A percentile compares a stretch with the other conserved stretches of the same genome.
Evolutionary conservation across 768 basidiomycete genomes (phyloP).

Genomic region (Coprinellus micaceus): DNA sequence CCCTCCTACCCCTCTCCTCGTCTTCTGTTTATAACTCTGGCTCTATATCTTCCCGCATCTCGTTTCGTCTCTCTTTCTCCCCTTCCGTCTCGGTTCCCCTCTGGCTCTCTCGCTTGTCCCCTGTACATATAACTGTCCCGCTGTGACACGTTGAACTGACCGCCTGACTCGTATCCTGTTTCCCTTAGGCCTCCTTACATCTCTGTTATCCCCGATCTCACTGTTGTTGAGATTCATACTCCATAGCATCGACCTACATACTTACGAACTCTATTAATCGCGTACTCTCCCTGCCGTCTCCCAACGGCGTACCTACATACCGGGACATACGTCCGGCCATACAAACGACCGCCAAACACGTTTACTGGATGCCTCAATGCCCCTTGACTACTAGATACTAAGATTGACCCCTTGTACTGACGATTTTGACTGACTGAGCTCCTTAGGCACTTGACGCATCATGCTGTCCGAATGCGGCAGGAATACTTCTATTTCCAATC

Average conservation of each 20-base stretch:
- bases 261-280: not conserved
- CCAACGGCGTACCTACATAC: not conserved
- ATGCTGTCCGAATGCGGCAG: too few species aligned
- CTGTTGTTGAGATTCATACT: not conserved
- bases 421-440: too few species aligned
- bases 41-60: constrained; percentile 2
- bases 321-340: too few species aligned
- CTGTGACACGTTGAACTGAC: too few species aligned
- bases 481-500: too few species aligned
- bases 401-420: too few species aligned
- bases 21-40: not conserved
- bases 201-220: not conserved
- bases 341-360: too few species aligned
- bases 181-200: not conserved
- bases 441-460: too few species aligned
- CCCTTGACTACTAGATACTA: too few species aligned
- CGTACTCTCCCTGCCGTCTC: not conserved
- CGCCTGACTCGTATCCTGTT: not conserved
- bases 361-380: too few species aligned
- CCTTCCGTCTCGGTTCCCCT: not conserved
- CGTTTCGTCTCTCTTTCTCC: not conserved
- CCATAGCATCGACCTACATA: not conserved
- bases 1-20: not conserved
- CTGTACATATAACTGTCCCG: not conserved
- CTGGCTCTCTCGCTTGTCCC: not conserved